phyloP scores from a whole-genome alignment of 306 rosid genomes.

The Argentina anserina region DNA sequence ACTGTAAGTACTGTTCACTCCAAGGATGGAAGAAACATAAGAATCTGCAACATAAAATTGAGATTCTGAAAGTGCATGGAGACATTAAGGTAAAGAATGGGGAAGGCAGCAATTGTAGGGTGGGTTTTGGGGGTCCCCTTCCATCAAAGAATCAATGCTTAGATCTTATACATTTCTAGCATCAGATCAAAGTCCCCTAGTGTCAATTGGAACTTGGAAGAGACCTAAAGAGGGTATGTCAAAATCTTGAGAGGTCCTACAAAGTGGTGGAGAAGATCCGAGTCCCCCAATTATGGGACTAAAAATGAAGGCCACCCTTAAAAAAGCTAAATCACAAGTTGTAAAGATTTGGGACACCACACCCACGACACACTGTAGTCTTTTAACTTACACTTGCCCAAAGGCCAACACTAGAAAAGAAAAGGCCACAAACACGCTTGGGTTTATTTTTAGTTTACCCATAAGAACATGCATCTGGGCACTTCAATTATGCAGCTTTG shows the following conservation, averaged over 20 bases:
- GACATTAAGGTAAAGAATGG: slow-evolving; percentile 31
- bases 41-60: background rate
- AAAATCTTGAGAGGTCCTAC: slow-evolving; percentile 33
- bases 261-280: slow-evolving; percentile 20
- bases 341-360: slow-evolving; percentile 23
- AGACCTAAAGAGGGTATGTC: slow-evolving; percentile 19
- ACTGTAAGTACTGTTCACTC: background rate
- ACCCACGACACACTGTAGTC: slow-evolving; percentile 27
- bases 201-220: slow-evolving; percentile 20
- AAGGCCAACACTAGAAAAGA: slow-evolving; percentile 20
- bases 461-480: slow-evolving; percentile 8
- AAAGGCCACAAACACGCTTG: slow-evolving; percentile 18
- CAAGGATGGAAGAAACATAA: background rate
- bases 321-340: slow-evolving; percentile 29
- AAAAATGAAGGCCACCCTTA: background rate
- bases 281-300: slow-evolving; percentile 22
- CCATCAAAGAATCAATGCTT: slow-evolving; percentile 29
- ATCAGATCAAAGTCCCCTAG: slow-evolving; percentile 19
- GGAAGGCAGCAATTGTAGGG: slow-evolving; percentile 8
- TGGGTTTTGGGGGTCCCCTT: slow-evolving; percentile 1
- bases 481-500: background rate
- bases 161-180: slow-evolving; percentile 20
- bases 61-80: slow-evolving; percentile 30
- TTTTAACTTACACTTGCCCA: slow-evolving; percentile 6
- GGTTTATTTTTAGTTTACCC: background rate